A percentile compares a stretch with the other conserved stretches of the same genome.
phyloP scores from a whole-genome alignment of 1,284 basidiomycete genomes.

The Irpex rosettiformis region DNA sequence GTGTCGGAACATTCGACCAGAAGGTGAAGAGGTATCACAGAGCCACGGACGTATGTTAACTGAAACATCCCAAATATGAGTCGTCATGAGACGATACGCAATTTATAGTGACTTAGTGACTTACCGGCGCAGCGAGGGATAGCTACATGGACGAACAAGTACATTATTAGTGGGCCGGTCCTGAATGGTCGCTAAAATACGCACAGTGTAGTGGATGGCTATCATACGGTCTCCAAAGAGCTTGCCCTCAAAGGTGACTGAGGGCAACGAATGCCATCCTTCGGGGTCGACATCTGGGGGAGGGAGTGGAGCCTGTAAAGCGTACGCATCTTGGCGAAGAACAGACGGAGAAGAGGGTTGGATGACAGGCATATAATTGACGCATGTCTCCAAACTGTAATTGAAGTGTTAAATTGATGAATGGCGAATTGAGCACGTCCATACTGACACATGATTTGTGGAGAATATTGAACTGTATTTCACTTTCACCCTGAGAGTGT shows the following conservation, averaged over 20 bases:
- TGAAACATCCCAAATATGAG: not conserved
- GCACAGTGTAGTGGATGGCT: not conserved
- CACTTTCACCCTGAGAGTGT: not conserved
- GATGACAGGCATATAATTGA: constrained; percentile 4
- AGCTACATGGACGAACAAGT: not conserved
- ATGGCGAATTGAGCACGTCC: not conserved
- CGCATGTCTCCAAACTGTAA: not conserved
- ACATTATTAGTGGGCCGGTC: not conserved
- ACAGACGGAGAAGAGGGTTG: constrained; percentile 6
- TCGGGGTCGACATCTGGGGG: constrained; percentile 7
- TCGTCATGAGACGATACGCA: not conserved
- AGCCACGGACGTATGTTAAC: constrained; percentile 7
- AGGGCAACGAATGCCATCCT: constrained; percentile 7
- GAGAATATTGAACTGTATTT: not conserved
- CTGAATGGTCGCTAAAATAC: not conserved
- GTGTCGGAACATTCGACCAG: not conserved
- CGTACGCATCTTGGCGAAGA: constrained; percentile 5
- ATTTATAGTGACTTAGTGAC: not conserved
- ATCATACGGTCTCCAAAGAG: constrained; percentile 2
- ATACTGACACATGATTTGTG: not conserved
- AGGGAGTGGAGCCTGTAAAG: not conserved
- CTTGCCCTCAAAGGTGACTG: constrained; percentile 1
- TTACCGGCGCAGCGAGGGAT: constrained; percentile 6
- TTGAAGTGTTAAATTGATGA: not conserved
- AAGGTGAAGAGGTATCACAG: constrained; percentile 6